phyloP scores from a whole-genome alignment of 768 basidiomycete species.

The Rhizopogon sp. region DNA sequence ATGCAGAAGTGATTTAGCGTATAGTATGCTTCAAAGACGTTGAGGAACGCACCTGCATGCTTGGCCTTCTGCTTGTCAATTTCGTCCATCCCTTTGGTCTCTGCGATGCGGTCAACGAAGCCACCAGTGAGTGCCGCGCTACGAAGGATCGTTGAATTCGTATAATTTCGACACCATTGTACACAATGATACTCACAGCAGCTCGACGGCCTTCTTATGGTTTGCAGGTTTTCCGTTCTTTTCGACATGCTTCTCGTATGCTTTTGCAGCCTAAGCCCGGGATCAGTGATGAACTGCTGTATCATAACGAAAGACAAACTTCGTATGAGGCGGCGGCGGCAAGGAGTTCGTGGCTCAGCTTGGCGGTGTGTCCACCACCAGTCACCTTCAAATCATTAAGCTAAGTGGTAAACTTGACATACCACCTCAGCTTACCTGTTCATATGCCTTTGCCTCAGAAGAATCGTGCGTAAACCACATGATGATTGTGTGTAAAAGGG shows the following conservation, averaged over 20 bases:
- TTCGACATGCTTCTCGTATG: slow-evolving; percentile 19
- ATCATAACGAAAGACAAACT: neutral
- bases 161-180: neutral
- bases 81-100: slow-evolving; percentile 21
- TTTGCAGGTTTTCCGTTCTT: slow-evolving; percentile 16
- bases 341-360: slow-evolving; percentile 22
- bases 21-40: too few relatives aligned
- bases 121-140: slow-evolving; percentile 24
- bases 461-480: slow-evolving; percentile 23
- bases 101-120: slow-evolving; percentile 17
- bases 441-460: slow-evolving; percentile 18
- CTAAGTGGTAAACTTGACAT: neutral
- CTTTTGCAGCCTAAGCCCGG: slow-evolving; percentile 21
- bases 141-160: neutral
- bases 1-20: neutral
- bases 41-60: slow-evolving; percentile 13
- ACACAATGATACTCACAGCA: slow-evolving; percentile 15
- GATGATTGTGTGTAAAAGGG: neutral
- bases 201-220: slow-evolving; percentile 16
- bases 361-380: slow-evolving; percentile 11
- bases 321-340: slow-evolving; percentile 25
- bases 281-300: neutral
- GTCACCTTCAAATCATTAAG: slow-evolving; percentile 10
- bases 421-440: slow-evolving; percentile 4
- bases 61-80: slow-evolving; percentile 16